phyloP scores from a whole-genome alignment of 495 filamentous ascomycete species.

The Penicillium chermesinum region DNA sequence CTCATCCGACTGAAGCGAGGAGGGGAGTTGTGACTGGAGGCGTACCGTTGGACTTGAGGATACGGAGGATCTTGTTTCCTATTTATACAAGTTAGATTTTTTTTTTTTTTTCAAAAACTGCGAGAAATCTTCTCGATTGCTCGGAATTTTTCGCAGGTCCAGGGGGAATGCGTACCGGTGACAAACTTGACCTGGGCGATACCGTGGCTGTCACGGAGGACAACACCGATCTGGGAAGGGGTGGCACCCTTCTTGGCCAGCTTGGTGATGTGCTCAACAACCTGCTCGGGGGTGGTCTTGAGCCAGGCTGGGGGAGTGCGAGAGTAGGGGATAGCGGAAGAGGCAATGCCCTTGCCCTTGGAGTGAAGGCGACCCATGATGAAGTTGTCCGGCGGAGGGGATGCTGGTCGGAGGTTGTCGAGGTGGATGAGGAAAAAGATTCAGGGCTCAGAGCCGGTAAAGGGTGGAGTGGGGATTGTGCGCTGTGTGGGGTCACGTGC shows the following conservation, averaged over 20 bases:
- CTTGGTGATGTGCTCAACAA: slow-evolving; percentile 98
- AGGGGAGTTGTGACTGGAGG: slow-evolving; percentile 22
- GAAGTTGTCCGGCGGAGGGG: slow-evolving; percentile 25
- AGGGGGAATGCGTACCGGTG: slow-evolving; percentile 64
- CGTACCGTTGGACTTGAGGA: slow-evolving; percentile 93
- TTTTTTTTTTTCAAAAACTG: slow-evolving; percentile 2
- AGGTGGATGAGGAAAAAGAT: slow-evolving; percentile 28
- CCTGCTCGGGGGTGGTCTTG: slow-evolving; percentile 83
- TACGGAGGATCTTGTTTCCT: slow-evolving; percentile 99
- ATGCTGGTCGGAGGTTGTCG: slow-evolving; percentile 36
- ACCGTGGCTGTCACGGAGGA: slow-evolving; percentile 95
- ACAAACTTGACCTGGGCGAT: slow-evolving; percentile 95
- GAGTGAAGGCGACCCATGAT: slow-evolving; percentile 96
- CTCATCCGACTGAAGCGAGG: slow-evolving; percentile 26
- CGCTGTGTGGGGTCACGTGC: slow-evolving; percentile 24
- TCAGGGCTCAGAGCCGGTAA: slow-evolving; percentile 8
- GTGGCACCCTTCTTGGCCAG: slow-evolving; percentile 95
- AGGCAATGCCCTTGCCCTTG: slow-evolving; percentile 97
- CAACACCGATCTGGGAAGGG: slow-evolving; percentile 96
- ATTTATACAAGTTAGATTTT: slow-evolving; percentile 23
- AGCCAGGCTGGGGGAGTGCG: slow-evolving; percentile 87
- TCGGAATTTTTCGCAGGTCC: neutral
- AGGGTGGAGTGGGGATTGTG: slow-evolving; percentile 6
- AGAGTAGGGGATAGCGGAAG: slow-evolving; percentile 93
- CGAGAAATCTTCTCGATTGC: neutral